Percentiles rank a stretch among this genome's conserved stretches.
phyloP scores from a whole-genome alignment of 2,329 filamentous ascomycete genomes.

The Periconia digitata region DNA sequence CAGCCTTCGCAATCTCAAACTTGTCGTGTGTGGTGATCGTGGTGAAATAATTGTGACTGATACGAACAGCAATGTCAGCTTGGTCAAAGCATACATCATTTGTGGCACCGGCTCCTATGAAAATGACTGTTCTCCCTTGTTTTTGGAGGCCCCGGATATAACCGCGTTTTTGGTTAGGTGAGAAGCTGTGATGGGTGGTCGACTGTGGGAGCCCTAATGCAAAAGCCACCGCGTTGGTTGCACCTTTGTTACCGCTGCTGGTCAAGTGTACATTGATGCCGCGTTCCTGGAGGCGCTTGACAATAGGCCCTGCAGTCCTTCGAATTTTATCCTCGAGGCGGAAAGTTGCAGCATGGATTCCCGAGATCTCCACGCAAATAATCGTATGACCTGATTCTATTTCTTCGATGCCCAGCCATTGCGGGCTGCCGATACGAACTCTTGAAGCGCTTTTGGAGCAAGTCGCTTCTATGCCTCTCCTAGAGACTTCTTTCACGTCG shows the following conservation, averaged over 20 bases:
- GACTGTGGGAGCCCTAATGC: constrained; percentile 36
- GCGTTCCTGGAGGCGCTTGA: constrained; percentile 53
- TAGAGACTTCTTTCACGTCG: constrained; percentile 43
- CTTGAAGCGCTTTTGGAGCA: constrained; percentile 19
- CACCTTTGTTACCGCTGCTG: constrained; percentile 57
- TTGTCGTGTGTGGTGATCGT: constrained; percentile 48
- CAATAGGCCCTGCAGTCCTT: constrained; percentile 53
- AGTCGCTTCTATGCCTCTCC: constrained; percentile 47
- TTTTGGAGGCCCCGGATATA: constrained; percentile 49
- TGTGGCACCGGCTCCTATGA: constrained; percentile 78
- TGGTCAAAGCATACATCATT: constrained; percentile 73
- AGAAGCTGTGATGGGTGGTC: constrained; percentile 50
- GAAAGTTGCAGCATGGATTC: constrained; percentile 49
- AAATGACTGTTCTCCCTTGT: constrained; percentile 56
- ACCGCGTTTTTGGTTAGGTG: constrained; percentile 56
- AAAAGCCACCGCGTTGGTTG: constrained; percentile 53
- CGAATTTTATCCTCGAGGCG: constrained; percentile 53
- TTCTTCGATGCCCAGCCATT: constrained; percentile 47
- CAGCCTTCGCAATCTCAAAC: constrained; percentile 47
- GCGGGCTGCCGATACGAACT: constrained; percentile 51
- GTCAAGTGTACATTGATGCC: constrained; percentile 57
- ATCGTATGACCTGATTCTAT: constrained; percentile 31
- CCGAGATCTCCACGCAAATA: constrained; percentile 40
- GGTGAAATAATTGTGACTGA: constrained; percentile 61
- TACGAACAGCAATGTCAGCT: constrained; percentile 71